phyloP scores from a whole-genome alignment of 768 basidiomycete species.

The Amanita polypyramis region DNA sequence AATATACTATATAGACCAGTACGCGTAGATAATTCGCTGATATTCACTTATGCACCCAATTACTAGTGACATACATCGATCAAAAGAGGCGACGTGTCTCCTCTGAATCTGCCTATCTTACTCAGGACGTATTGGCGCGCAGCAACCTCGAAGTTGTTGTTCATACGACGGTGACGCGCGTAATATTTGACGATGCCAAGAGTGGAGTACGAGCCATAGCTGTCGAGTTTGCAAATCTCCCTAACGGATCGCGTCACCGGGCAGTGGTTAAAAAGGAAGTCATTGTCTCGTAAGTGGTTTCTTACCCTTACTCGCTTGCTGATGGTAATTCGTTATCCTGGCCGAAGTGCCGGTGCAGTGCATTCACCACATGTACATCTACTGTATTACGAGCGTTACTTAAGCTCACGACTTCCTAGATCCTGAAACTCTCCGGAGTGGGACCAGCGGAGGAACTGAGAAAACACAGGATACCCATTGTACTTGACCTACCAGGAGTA shows the following conservation, averaged over 20 bases:
- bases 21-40: neutral
- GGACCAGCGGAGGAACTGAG: conserved; percentile 54
- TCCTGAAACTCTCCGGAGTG: conserved; percentile 70
- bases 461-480: conserved; percentile 41
- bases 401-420: conserved; percentile 18
- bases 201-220: conserved; percentile 31
- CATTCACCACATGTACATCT: conserved; percentile 46
- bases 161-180: conserved; percentile 39
- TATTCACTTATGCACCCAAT: neutral
- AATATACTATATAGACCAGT: neutral
- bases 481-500: conserved; percentile 61
- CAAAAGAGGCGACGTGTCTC: conserved; percentile 39
- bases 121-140: conserved; percentile 43
- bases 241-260: conserved; percentile 19
- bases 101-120: conserved; percentile 54
- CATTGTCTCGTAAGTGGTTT: conserved; percentile 36
- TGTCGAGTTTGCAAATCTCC: conserved; percentile 35
- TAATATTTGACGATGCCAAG: conserved; percentile 28
- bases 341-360: conserved; percentile 44
- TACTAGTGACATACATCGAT: conserved; percentile 59
- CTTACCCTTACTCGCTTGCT: neutral
- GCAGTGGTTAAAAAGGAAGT: conserved; percentile 45
- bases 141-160: conserved; percentile 51
- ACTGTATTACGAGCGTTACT: neutral
- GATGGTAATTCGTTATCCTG: neutral